phyloP scores from a whole-genome alignment of 768 basidiomycete genomes.

The Lactarius psammicola region DNA sequence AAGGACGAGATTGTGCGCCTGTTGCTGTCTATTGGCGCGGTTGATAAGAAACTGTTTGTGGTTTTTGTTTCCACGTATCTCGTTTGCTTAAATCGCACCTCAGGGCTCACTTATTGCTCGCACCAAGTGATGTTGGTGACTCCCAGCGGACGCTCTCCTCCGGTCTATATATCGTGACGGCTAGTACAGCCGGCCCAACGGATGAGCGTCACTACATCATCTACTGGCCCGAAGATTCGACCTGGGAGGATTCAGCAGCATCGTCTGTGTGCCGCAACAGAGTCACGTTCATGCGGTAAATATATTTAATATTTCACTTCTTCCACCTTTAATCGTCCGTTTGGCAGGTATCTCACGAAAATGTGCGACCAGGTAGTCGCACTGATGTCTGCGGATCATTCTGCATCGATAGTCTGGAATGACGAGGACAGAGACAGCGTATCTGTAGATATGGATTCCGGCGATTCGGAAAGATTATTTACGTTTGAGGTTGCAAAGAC shows the following conservation, averaged over 20 bases:
- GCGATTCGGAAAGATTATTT: constrained; percentile 47
- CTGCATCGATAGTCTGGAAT: constrained; percentile 45
- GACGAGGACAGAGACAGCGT: constrained; percentile 33
- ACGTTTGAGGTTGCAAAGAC: constrained; percentile 55
- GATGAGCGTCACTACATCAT: constrained; percentile 41
- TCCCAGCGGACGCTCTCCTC: constrained; percentile 40
- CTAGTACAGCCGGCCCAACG: constrained; percentile 1
- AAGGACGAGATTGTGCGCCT: constrained; percentile 49
- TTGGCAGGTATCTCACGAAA: constrained; percentile 1
- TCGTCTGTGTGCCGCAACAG: constrained; percentile 50
- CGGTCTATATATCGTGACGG: constrained; percentile 48
- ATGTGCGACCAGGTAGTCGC: constrained; percentile 53
- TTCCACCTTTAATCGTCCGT: background rate
- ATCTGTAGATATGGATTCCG: constrained; percentile 40
- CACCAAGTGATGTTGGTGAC: constrained; percentile 17
- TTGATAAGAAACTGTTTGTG: constrained; percentile 44
- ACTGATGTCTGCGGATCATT: constrained; percentile 49
- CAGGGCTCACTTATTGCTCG: constrained; percentile 30
- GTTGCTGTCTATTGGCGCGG: constrained; percentile 37
- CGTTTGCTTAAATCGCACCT: background rate
- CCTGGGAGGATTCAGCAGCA: constrained; percentile 52
- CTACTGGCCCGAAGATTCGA: constrained; percentile 35
- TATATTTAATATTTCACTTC: background rate
- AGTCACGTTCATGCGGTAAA: constrained; percentile 59
- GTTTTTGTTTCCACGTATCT: background rate